These are phyloP conservation scores for Larix kaempferi DNA, from an alignment of 75 land plant species.

Conservation along the genomic window DNA sequence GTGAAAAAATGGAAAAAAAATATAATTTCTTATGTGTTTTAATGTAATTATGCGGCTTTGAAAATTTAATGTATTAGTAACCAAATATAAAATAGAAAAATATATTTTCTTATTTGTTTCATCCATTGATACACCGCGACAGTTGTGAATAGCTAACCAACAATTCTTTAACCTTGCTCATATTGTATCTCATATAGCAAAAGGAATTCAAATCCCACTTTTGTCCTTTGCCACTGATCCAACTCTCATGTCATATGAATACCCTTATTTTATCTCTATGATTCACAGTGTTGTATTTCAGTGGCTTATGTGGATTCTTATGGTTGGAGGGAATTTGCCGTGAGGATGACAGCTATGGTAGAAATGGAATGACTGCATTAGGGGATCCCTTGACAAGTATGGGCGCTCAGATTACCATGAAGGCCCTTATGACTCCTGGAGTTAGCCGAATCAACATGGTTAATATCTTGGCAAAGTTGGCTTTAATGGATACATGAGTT, in stretches of 20 bases:
- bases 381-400: slow-evolving; percentile 25
- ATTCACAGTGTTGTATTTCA: slow-evolving; percentile 46
- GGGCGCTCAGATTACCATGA: slow-evolving; percentile 33
- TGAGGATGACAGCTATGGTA: slow-evolving; percentile 42
- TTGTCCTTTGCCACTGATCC: slow-evolving; percentile 59
- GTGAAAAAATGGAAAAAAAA: too few species aligned
- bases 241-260: slow-evolving; percentile 36
- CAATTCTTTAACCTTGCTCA: too few species aligned
- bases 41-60: too few species aligned
- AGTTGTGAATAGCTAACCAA: too few species aligned
- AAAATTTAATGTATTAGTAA: too few species aligned
- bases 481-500: slow-evolving; percentile 48
- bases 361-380: slow-evolving; percentile 34
- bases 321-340: slow-evolving; percentile 47
- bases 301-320: slow-evolving; percentile 21
- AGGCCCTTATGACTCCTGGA: slow-evolving; percentile 23
- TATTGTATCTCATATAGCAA: too few species aligned
- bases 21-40: too few species aligned
- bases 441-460: slow-evolving; percentile 8
- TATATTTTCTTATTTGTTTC: too few species aligned
- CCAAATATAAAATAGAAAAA: too few species aligned
- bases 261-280: slow-evolving; percentile 45
- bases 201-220: too few species aligned
- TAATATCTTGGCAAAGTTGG: slow-evolving; percentile 19
- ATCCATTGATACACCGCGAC: too few species aligned